A percentile compares a stretch with the other conserved stretches of the same genome.
Conservation (phyloP, 129 eudicot species). For the Logfia minima region DNA sequence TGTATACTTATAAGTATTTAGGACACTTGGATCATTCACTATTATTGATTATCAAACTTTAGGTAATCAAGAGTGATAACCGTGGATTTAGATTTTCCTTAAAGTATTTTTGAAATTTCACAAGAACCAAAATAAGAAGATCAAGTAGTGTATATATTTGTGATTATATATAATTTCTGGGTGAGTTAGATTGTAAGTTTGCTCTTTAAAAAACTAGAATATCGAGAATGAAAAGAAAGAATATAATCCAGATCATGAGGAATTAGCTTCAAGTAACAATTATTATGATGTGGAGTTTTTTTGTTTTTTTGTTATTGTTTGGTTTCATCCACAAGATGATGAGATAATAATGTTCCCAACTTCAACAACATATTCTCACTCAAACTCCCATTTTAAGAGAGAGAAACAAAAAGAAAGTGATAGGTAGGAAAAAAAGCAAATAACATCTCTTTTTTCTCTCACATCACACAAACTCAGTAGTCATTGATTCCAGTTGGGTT, state of each 20-base stretch:
- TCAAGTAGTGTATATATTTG: too few species aligned
- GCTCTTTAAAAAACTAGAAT: too few species aligned
- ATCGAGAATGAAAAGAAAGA: background rate
- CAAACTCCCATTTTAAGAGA: conserved; percentile 27
- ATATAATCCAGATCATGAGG: background rate
- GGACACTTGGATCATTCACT: too few species aligned
- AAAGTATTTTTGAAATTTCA: too few species aligned
- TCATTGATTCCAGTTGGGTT: conserved; percentile 78
- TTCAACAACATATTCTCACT: conserved; percentile 26
- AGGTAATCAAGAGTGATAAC: too few species aligned
- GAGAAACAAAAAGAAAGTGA: conserved; percentile 22
- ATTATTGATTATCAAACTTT: too few species aligned
- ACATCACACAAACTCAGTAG: conserved; percentile 17
- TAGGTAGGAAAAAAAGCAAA: conserved; percentile 15
- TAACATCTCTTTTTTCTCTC: conserved; percentile 33
- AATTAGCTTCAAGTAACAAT: conserved; percentile 24
- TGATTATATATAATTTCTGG: too few species aligned
- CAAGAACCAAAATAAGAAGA: too few species aligned
- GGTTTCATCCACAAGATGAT: conserved; percentile 31
- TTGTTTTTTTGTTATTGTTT: conserved; percentile 9
- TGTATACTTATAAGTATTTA: too few species aligned
- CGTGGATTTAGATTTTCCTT: too few species aligned
- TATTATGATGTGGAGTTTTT: background rate
- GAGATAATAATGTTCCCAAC: conserved; percentile 37
- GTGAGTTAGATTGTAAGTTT: too few species aligned